These are phyloP conservation scores for Colletotrichum sp. DNA, from an alignment of 2,329 filamentous ascomycete genomes.

Conservation along the genomic window DNA sequence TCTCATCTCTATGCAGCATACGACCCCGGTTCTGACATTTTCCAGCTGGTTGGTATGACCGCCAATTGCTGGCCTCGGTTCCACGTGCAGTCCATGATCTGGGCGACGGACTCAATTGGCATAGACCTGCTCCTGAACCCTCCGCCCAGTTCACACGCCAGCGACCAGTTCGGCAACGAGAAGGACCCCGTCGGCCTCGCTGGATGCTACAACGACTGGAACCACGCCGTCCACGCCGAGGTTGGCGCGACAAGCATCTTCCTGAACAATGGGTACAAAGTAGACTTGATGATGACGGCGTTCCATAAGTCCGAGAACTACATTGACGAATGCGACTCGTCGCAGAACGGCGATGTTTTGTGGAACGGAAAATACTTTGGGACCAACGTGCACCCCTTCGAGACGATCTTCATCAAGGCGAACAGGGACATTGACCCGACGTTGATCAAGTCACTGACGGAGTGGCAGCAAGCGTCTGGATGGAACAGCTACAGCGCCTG, in stretches of 20 bases:
- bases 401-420: conserved; percentile 41
- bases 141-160: conserved; percentile 13
- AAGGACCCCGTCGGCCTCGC: conserved; percentile 30
- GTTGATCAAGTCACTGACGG: conserved; percentile 31
- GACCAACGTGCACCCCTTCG: conserved; percentile 39
- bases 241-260: conserved; percentile 33
- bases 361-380: conserved; percentile 34
- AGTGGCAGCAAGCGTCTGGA: conserved; percentile 30
- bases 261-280: conserved; percentile 32
- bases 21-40: background rate
- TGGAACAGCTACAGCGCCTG: conserved; percentile 31
- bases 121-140: conserved; percentile 38
- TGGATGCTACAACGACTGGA: conserved; percentile 31
- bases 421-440: conserved; percentile 33
- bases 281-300: conserved; percentile 37
- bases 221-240: conserved; percentile 34
- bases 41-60: conserved; percentile 41
- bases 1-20: background rate
- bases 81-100: conserved; percentile 42
- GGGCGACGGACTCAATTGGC: conserved; percentile 41
- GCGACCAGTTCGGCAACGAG: conserved; percentile 27
- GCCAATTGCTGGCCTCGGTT: conserved; percentile 36
- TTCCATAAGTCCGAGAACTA: conserved; percentile 26
- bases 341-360: conserved; percentile 28
- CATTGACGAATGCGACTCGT: conserved; percentile 14